These are phyloP conservation scores for Talaromyces adpressus DNA, from an alignment of 495 filamentous ascomycete species.

Conservation along the genomic window DNA sequence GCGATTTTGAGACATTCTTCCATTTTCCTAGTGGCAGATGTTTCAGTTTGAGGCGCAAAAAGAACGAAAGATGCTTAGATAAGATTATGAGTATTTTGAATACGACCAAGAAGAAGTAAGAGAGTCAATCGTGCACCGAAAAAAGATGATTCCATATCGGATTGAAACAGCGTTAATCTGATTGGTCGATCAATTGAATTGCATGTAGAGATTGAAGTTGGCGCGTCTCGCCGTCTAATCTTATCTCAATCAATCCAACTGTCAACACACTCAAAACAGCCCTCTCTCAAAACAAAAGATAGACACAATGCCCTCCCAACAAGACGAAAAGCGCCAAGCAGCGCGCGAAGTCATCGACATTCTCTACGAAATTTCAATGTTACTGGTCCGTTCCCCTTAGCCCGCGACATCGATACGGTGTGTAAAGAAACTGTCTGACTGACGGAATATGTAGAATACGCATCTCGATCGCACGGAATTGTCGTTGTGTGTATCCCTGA, in stretches of 20 bases:
- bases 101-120: neutral
- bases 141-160: neutral
- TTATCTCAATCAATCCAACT: neutral
- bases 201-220: neutral
- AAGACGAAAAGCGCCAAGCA: constrained; percentile 70
- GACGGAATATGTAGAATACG: constrained; percentile 62
- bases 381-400: constrained; percentile 54
- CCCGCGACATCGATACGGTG: neutral
- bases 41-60: neutral
- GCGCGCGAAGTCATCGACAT: constrained; percentile 97
- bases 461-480: constrained; percentile 83
- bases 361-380: constrained; percentile 83
- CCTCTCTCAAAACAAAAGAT: neutral
- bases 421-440: neutral
- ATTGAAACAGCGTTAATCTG: neutral
- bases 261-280: neutral
- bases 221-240: neutral
- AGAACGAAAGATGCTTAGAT: neutral
- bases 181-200: neutral
- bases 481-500: constrained; percentile 89
- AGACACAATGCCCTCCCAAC: constrained; percentile 29
- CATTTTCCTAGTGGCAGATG: neutral
- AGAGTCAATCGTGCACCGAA: too few species aligned
- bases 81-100: neutral
- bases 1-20: constrained; percentile 22